These are phyloP conservation scores for Flaveria bidentis DNA, from an alignment of 129 eudicot genomes.

Conservation along the genomic window DNA sequence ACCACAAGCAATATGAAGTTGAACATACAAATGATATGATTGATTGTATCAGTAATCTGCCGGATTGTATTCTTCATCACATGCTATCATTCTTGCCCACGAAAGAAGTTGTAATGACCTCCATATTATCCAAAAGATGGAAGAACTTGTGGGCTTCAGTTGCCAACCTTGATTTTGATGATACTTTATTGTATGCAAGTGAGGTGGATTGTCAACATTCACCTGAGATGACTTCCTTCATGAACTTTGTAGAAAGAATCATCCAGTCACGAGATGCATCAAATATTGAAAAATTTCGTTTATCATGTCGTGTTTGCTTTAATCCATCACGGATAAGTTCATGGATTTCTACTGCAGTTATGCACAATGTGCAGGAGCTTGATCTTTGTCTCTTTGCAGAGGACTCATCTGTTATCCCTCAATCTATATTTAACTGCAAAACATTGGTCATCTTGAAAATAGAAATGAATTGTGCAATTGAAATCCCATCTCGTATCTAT, in stretches of 20 bases:
- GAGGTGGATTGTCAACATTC: conserved; percentile 18
- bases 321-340: conserved; percentile 18
- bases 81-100: conserved; percentile 38
- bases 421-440: conserved; percentile 24
- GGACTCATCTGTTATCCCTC: conserved; percentile 23
- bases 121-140: conserved; percentile 36
- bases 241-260: conserved; percentile 32
- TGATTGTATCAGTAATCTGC: conserved; percentile 32
- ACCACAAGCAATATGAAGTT: conserved; percentile 28
- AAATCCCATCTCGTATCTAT: conserved; percentile 25
- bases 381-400: conserved; percentile 29
- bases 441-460: conserved; percentile 31
- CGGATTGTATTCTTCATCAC: conserved; percentile 30
- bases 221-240: conserved; percentile 3
- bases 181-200: conserved; percentile 43
- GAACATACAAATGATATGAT: conserved; percentile 16
- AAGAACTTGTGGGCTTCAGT: conserved; percentile 32
- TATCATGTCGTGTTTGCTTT: conserved; percentile 23
- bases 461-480: conserved; percentile 18
- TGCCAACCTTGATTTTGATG: conserved; percentile 31
- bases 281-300: conserved; percentile 23
- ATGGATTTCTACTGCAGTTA: conserved; percentile 26
- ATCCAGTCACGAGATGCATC: conserved; percentile 22
- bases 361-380: conserved; percentile 32
- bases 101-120: conserved; percentile 34